Evolutionary conservation across 2,329 filamentous ascomycete genomes (phyloP), one percentile per base, ranked within the genome.

Genomic region (Aspergillus sp.): DNA sequence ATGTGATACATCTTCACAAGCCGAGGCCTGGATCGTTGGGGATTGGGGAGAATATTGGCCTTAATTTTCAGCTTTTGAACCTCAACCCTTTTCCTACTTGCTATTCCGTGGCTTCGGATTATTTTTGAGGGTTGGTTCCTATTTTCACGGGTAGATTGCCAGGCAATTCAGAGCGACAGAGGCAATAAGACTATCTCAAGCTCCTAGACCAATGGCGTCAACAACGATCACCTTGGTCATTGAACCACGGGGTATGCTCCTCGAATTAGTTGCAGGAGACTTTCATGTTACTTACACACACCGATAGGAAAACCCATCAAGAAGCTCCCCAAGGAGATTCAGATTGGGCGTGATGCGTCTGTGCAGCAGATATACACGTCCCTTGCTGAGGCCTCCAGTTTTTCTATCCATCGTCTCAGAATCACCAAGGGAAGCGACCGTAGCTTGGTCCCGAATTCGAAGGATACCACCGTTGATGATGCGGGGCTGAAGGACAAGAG

Each of bases 341-440:
- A 68, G 42, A 67, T 83, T 46, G 64, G 71, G 43, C 61, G 74
- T 41, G 68, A 75, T 56, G 75, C 74, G 43, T 71, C 74, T 30
- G 69, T 72, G 19, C 67, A 73, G 40, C 74, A 82, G 46, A 71
- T 85, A 42, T 83, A 85, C 63, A 64, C 69, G 41, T 68, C 72
- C 42, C 69, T 86, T 40, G 76, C 81, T 28, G 65, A 69, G 42
- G 68, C 73, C 43, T 74, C 80, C 30, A 71, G 72, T 9, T 74
- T 75, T 56, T 77, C 78, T 5, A 65, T 79, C 34, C 75, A 85
- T 57, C 78, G 81, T 27, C 62, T 86, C 46, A 74, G 81, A 45
- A 72, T 86, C 51, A 85, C 82, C 36, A 84, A 83, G 59, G 79
- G 75, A 48, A 79, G 75, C 51, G 81, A 84, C 69, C 78, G 80